Base-by-base conservation (phyloP, 805 yeast genomes). In the Candida jianshihensis region DNA sequence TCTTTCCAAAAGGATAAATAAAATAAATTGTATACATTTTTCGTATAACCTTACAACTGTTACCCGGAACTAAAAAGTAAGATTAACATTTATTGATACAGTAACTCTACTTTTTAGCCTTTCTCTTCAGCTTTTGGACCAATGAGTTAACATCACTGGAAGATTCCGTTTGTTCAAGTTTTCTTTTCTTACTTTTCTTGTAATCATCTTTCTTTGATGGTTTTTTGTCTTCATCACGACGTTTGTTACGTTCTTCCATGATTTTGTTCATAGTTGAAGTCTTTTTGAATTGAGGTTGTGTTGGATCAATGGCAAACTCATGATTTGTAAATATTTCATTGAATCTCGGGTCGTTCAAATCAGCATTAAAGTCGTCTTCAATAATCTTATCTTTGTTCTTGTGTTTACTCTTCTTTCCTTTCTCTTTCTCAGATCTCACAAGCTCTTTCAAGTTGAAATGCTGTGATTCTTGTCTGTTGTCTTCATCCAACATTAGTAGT, bases 241-340 rank as follows among this genome's bases (percentile, higher is more conserved):
- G 71, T 54, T 76, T 75, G 29, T 73, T 70, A 46, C 95, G 73
- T 60, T 88, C 95, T 31, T 75, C 69, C 64, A 92, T 61, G 38
- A 92, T 73, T 57, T 80, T 71, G 54, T 81, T 79, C 95, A 90
- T 89, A 19, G 92, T 87, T 14, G 75, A 65, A 1, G 97, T 89
- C 60, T 81, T 77, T 64, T 84, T 88, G 68, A 75, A 90, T 56
- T 86, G 95, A n/a, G 94, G 83, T 53, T 71, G 78, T 16, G 94
- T 80, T 17, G 97, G 95, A 60, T 94, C 98, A 55, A 94, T 88
- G 11, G 96, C 96, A 61, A 77, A 92, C 43, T 82, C 92, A 44
- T 85, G 96, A 43, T 77, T 80, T 51, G 87, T 87, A 53, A 81
- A 86, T 44, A 88, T 68, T 46, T 82, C 94, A 32, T 71, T 71